Conservation (phyloP, 495 filamentous ascomycete genomes). For the Xylaria palmicola region DNA sequence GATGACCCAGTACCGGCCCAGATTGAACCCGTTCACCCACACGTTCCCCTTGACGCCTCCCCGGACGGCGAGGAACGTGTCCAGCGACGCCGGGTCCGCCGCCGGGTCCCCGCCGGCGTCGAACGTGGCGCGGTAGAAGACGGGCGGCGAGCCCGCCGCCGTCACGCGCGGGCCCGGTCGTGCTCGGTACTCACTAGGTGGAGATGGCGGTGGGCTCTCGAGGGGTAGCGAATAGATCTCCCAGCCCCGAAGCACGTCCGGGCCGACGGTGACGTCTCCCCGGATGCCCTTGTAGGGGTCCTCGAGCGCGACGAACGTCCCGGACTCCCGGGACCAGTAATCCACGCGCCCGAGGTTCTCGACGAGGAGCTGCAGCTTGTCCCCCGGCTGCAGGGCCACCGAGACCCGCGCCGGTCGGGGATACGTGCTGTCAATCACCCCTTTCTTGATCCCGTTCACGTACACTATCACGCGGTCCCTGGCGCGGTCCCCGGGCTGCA, state of each 20-base stretch:
- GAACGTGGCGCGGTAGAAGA: constrained; percentile 44
- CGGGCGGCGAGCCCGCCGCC: constrained; percentile 24
- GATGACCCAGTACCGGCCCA: constrained; percentile 48
- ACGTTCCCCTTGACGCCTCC: constrained; percentile 45
- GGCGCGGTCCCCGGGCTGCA: constrained; percentile 40
- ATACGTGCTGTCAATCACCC: constrained; percentile 48
- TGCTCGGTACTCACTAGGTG: neutral
- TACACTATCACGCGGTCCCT: constrained; percentile 47
- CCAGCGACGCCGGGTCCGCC: constrained; percentile 25
- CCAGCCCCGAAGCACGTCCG: constrained; percentile 34
- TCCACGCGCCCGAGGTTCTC: constrained; percentile 50
- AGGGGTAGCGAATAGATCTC: constrained; percentile 40
- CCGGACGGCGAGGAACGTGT: constrained; percentile 44
- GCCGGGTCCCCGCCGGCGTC: constrained; percentile 9
- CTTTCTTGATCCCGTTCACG: constrained; percentile 37
- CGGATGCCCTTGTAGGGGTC: constrained; percentile 48
- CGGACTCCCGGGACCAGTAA: constrained; percentile 38
- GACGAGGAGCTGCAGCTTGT: constrained; percentile 41
- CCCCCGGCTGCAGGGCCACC: constrained; percentile 33
- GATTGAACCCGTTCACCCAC: constrained; percentile 48
- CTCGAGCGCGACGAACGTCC: constrained; percentile 31
- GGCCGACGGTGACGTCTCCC: constrained; percentile 44
- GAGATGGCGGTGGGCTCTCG: constrained; percentile 18
- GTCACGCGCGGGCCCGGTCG: neutral
- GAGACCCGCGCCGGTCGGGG: constrained; percentile 31